Evolutionary conservation across 352 stramenopile species (phyloP), one percentile per base, ranked within the genome.

Genomic region (Phytophthora podocarpi): DNA sequence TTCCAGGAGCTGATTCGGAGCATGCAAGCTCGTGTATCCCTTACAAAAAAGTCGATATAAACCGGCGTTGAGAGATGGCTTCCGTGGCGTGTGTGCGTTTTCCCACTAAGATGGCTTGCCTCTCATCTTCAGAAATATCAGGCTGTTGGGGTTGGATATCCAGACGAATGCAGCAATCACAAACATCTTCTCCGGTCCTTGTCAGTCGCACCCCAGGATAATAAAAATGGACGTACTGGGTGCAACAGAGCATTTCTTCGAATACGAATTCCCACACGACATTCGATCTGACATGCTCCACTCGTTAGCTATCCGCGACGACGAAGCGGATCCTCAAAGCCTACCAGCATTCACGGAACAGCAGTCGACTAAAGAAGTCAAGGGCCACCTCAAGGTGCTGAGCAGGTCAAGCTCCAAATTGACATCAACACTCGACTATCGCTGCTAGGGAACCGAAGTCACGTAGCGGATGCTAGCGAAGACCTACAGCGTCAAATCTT

Each of bases 91-190:
- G 34, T 0, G 34, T 24, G 32, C n/a, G 31, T 12, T 46, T 57
- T 64, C n/a, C n/a, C n/a, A n/a, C n/a, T n/a, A 51, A 18, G 13
- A 57, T 20, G n/a, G 7, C 5, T 16, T 57, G 13, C 5, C 30
- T 42, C 12, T 51, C 45, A 18, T 55, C 45, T 56, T 16, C 26
- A 64, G n/a, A n/a, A n/a, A n/a, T n/a, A n/a, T n/a, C n/a, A n/a
- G n/a, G n/a, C n/a, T n/a, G n/a, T n/a, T n/a, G n/a, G n/a, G n/a
- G 35, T 27, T 8, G 23, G 18, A 64, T 46, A 34, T 56, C 55
- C 5, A 56, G 15, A 1, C 45, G 43, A 35, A 56, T 36, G 15
- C 35, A 64, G 28, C 20, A 64, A 20, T 64, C 45, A 37, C 54
- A 51, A 11, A 51, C 35, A 36, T 64, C 55, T 9, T 57, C 35